A percentile compares a stretch with the other conserved stretches of the same genome.
These are phyloP conservation scores for Vicia faba DNA, from an alignment of 306 rosid species.

Conservation along the genomic window DNA sequence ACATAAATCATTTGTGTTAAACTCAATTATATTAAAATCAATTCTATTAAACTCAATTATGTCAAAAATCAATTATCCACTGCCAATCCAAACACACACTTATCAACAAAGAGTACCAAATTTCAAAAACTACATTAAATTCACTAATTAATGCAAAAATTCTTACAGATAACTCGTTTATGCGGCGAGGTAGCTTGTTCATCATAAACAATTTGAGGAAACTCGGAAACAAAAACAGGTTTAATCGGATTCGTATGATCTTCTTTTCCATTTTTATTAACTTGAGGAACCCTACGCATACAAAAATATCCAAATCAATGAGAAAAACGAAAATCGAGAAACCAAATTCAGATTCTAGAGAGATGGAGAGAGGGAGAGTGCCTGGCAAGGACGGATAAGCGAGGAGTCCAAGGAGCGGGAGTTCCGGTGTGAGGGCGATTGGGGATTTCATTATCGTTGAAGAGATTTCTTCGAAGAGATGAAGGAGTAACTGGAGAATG, in stretches of 20 bases:
- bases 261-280: constrained; percentile 55
- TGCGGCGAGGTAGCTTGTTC: constrained; percentile 64
- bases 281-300: constrained; percentile 63
- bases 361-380: background rate
- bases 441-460: constrained; percentile 49
- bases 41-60: no score
- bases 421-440: constrained; percentile 88
- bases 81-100: no score
- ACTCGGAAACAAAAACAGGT: constrained; percentile 89
- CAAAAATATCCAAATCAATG: background rate
- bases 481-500: constrained; percentile 76
- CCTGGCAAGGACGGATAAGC: constrained; percentile 93
- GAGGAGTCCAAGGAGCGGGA: constrained; percentile 98
- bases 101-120: background rate
- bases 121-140: background rate
- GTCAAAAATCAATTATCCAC: no score
- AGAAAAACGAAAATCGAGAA: background rate
- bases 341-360: background rate
- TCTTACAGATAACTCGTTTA: constrained; percentile 61
- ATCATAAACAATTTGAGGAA: constrained; percentile 76
- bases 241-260: constrained; percentile 54
- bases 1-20: no score
- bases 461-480: background rate
- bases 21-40: no score
- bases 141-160: constrained; percentile 2